Conservation (phyloP, 179 eudicot species). For the Gypsophila paniculata region DNA sequence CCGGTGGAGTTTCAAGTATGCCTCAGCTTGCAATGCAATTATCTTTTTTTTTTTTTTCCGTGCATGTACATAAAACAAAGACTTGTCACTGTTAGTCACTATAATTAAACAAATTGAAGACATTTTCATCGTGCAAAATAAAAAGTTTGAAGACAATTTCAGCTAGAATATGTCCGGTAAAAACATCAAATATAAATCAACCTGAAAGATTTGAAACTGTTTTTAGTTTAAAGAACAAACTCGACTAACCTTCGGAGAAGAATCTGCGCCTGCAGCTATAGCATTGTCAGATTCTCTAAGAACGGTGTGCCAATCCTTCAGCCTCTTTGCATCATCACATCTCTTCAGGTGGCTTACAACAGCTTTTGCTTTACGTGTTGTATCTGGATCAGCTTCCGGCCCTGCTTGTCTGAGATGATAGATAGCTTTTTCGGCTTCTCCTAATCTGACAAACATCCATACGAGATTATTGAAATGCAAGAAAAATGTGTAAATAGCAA, state of each 20-base stretch:
- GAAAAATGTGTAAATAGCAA: neutral
- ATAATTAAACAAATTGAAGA: too few species aligned
- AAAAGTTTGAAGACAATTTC: neutral
- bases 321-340: slow-evolving; percentile 46
- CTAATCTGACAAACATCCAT: slow-evolving; percentile 42
- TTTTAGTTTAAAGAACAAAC: neutral
- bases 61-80: slow-evolving; percentile 15
- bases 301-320: slow-evolving; percentile 56
- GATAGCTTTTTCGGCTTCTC: slow-evolving; percentile 60
- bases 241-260: slow-evolving; percentile 55
- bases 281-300: slow-evolving; percentile 47
- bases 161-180: neutral
- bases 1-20: slow-evolving; percentile 56
- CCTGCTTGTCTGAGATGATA: slow-evolving; percentile 56
- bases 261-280: slow-evolving; percentile 57
- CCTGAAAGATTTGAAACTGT: neutral
- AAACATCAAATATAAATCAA: neutral
- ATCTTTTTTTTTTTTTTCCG: slow-evolving; percentile 21
- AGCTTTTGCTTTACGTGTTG: slow-evolving; percentile 37
- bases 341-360: slow-evolving; percentile 39
- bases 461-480: neutral
- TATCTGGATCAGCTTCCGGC: slow-evolving; percentile 40
- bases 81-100: neutral
- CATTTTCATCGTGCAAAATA: too few species aligned
- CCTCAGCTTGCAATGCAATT: slow-evolving; percentile 58